Evolutionary conservation across 2,329 filamentous ascomycete species (phyloP).

Genomic region (Talaromyces sp.): DNA sequence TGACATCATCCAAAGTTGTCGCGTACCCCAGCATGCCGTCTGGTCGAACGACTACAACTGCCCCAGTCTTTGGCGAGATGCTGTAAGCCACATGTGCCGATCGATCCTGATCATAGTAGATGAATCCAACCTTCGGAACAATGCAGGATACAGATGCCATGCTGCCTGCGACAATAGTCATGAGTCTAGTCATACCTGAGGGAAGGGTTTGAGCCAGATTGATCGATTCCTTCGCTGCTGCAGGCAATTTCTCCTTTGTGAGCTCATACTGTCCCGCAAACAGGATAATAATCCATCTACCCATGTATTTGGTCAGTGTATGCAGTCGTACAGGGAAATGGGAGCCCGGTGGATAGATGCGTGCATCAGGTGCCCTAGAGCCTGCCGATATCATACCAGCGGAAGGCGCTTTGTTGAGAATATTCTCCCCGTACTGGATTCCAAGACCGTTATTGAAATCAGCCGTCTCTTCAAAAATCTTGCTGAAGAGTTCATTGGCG

Average conservation of each 20-base stretch:
- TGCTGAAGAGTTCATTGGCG: neutral
- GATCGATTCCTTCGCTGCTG: neutral
- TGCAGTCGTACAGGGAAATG: neutral
- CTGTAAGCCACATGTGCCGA: neutral
- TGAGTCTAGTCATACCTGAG: neutral
- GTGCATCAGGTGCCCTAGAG: neutral
- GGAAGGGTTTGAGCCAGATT: neutral
- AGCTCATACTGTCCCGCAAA: neutral
- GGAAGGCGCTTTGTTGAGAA: neutral
- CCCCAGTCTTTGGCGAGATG: neutral
- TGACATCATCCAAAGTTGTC: neutral
- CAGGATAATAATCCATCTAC: neutral
- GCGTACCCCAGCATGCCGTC: neutral
- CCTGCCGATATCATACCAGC: neutral
- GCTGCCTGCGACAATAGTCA: neutral
- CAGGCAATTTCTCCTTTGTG: neutral
- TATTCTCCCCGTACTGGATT: constrained; percentile 1
- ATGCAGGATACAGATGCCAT: neutral
- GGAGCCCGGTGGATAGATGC: neutral
- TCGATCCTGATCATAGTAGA: neutral
- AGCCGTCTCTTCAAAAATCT: neutral
- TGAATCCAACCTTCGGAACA: neutral
- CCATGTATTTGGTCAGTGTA: neutral
- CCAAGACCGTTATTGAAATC: neutral
- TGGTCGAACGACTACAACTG: neutral